Evolutionary conservation across 768 basidiomycete species (phyloP), one percentile per base, ranked within the genome.

Genomic region (Tricholoma sp.): DNA sequence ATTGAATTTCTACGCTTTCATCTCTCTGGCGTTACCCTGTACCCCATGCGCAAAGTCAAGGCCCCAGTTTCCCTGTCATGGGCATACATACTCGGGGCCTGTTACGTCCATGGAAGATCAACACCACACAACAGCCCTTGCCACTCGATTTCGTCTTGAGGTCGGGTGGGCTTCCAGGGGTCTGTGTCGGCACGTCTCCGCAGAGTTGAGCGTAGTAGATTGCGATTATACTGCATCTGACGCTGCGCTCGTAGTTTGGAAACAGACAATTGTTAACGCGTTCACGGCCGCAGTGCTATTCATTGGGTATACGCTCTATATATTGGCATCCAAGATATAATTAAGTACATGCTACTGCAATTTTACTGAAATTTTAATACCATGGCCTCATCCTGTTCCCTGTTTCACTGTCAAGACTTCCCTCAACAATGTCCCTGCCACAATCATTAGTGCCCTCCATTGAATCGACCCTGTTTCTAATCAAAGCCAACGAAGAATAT

Each of bases 21-120:
- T 42, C 13, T 31, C 10, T 41, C 12, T 8, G 8, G 15, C 18
- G 24, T 42, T 17, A 9, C 17, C 29, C 18, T 4, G 50, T 6
- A 55, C 24, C 24, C 80, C 80, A 81, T 72, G 75, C 75, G 79
- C 82, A 76, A 73, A 81, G 85, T 86, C 85, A 86, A 85, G 85
- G 80, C 76, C 73, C 76, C 72, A 74, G 76, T 74, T 67, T 48
- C 47, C 61, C 66, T 37, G 50, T 64, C 64, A 37, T 63, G 62
- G 59, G 61, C 31, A 44, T 47, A 59, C 56, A 81, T 72, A 72
- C 71, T 75, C 65, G 72, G 79, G 76, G 79, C 75, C 80, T 85
- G 85, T 86, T 86, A 86, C 84, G 84, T 80, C 82, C 73, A 77
- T 86, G 85, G 84, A 81, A 86, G 59, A 86, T 72, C 58, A 57